A percentile compares a stretch with the other conserved stretches of the same genome.
Conservation (phyloP, 202 grass and related monocot species). For the Panicum hallii region DNA sequence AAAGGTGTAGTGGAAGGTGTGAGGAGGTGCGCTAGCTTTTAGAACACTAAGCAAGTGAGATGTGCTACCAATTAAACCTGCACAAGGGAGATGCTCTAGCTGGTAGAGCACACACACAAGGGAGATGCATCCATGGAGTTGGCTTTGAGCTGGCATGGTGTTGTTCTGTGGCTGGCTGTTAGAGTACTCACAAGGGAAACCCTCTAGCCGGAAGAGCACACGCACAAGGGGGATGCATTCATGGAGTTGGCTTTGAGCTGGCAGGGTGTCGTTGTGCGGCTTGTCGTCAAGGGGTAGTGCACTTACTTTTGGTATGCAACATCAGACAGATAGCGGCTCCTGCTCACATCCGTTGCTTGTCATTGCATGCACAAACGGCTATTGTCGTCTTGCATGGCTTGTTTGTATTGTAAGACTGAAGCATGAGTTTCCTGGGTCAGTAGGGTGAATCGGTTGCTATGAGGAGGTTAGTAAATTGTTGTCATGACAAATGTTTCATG, state of each 20-base stretch:
- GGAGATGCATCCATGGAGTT: not conserved
- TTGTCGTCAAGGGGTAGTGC: not conserved
- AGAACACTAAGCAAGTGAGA: not conserved
- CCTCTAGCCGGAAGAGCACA: not conserved
- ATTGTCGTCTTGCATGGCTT: not conserved
- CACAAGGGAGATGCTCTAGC: not conserved
- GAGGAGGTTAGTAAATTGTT: not conserved
- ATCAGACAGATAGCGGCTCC: not conserved
- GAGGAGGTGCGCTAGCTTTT: not conserved
- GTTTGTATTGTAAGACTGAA: slow-evolving; percentile 18
- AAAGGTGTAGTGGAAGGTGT: not conserved
- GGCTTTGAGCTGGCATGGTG: slow-evolving; percentile 11
- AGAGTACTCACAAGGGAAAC: not conserved
- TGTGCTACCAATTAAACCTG: not conserved
- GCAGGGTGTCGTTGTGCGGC: not conserved
- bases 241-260: not conserved
- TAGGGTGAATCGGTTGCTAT: not conserved
- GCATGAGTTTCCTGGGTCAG: not conserved
- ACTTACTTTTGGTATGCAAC: not conserved
- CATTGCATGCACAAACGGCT: not conserved
- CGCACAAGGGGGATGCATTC: not conserved
- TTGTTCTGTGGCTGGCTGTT: not conserved
- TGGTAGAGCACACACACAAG: slow-evolving; percentile 20
- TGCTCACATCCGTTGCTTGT: not conserved
- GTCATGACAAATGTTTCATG: not conserved